Conservation (phyloP, 306 rosid genomes). For the Cucurbita argyrosperma region DNA sequence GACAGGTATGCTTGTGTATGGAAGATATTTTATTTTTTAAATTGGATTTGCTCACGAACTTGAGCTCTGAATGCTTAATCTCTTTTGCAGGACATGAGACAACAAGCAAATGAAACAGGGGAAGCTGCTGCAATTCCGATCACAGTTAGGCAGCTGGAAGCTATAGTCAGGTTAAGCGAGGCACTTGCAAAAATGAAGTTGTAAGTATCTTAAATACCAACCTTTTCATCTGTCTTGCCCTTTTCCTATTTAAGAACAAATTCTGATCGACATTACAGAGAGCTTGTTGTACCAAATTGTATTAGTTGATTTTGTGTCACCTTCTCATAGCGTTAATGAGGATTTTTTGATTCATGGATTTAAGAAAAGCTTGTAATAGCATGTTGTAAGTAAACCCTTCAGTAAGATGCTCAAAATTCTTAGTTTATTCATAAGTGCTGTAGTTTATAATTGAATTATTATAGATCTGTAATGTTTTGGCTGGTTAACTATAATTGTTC, state of each 20-base stretch:
- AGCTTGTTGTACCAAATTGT: background rate
- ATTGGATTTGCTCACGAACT: background rate
- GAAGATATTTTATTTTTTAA: background rate
- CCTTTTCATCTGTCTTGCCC: background rate
- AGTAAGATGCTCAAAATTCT: background rate
- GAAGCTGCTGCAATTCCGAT: constrained; percentile 84
- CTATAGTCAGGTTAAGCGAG: constrained; percentile 85
- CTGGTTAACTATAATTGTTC: background rate
- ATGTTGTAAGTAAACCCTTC: background rate
- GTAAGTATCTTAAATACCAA: constrained; percentile 30
- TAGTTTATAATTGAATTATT: background rate
- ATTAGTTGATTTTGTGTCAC: background rate
- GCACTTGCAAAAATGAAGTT: constrained; percentile 92
- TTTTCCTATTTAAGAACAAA: background rate
- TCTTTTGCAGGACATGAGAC: constrained; percentile 75
- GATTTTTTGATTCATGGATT: background rate
- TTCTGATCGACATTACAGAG: background rate
- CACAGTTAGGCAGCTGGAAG: constrained; percentile 96
- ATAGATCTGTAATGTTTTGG: background rate
- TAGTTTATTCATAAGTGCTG: background rate
- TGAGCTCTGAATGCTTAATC: background rate
- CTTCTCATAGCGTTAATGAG: background rate
- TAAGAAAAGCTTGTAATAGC: no score
- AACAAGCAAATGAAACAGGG: constrained; percentile 89
- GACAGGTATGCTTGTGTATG: constrained; percentile 57